These are phyloP conservation scores for Tetradesmus lagerheimii DNA, from an alignment of 139 green algal species.

Conservation along the genomic window DNA sequence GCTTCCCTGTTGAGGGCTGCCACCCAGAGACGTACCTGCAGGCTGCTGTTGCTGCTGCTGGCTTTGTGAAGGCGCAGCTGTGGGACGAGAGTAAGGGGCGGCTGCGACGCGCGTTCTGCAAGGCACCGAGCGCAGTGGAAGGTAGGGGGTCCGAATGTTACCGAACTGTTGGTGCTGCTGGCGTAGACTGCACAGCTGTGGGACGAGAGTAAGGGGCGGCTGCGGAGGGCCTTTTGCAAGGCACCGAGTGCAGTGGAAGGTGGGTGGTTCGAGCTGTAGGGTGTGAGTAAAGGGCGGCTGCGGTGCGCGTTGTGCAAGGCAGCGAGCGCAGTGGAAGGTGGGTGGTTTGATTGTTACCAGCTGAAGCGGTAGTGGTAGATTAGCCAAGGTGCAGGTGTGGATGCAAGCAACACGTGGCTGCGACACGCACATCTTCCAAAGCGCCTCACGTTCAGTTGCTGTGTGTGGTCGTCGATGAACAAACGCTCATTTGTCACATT, in stretches of 20 bases:
- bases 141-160: neutral
- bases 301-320: too few relatives aligned
- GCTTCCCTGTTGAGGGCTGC: constrained; percentile 82
- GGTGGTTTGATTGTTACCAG: neutral
- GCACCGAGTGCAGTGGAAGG: constrained; percentile 60
- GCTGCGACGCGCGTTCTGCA: constrained; percentile 80
- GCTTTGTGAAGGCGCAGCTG: constrained; percentile 79
- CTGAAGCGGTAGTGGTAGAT: too few relatives aligned
- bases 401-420: too few relatives aligned
- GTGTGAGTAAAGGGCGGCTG: too few relatives aligned
- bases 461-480: too few relatives aligned
- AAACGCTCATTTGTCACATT: too few relatives aligned
- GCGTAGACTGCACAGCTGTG: constrained; percentile 80
- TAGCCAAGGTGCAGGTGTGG: too few relatives aligned
- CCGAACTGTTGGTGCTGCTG: constrained; percentile 61
- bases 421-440: too few relatives aligned
- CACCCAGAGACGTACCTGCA: constrained; percentile 70
- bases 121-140: constrained; percentile 60
- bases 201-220: constrained; percentile 57
- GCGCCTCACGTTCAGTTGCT: too few relatives aligned
- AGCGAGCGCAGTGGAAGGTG: too few relatives aligned
- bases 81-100: constrained; percentile 67
- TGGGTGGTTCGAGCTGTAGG: too few relatives aligned
- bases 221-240: constrained; percentile 79
- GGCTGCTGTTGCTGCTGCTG: constrained; percentile 62